Conservation (phyloP, 805 yeast genomes). For the Lipomyces oligophaga region DNA sequence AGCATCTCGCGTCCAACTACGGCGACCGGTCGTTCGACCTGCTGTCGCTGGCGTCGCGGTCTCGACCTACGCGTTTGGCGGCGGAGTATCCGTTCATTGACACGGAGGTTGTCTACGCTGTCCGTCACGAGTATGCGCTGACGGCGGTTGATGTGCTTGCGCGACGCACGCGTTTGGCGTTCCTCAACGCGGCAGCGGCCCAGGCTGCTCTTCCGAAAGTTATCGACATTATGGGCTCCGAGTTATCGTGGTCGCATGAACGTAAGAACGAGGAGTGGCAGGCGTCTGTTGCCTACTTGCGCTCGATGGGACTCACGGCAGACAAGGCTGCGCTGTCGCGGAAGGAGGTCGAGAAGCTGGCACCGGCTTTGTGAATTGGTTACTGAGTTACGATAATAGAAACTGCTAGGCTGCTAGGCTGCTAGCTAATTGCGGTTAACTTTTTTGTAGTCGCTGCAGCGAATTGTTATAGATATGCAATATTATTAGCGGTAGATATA, state of each 20-base stretch:
- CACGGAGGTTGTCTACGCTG: constrained; percentile 81
- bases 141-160: constrained; percentile 87
- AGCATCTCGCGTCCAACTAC: constrained; percentile 78
- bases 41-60: constrained; percentile 63
- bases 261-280: constrained; percentile 52
- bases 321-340: constrained; percentile 17
- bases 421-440: background rate
- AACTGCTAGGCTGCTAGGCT: background rate
- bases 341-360: constrained; percentile 17
- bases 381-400: background rate
- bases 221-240: constrained; percentile 77
- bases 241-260: constrained; percentile 65
- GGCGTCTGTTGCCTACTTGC: constrained; percentile 37
- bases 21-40: constrained; percentile 78
- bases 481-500: no score
- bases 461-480: no score
- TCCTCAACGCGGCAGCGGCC: constrained; percentile 83
- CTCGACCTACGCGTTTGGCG: constrained; percentile 34
- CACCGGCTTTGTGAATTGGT: background rate
- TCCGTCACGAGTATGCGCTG: constrained; percentile 78
- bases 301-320: constrained; percentile 40
- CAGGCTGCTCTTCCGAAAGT: constrained; percentile 76
- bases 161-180: constrained; percentile 90
- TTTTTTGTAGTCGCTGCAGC: no score
- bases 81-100: constrained; percentile 80